Percentiles rank a stretch among this genome's conserved stretches.
Conservation (phyloP, 208 protist species). For the Tritrichomonas foetus region DNA sequence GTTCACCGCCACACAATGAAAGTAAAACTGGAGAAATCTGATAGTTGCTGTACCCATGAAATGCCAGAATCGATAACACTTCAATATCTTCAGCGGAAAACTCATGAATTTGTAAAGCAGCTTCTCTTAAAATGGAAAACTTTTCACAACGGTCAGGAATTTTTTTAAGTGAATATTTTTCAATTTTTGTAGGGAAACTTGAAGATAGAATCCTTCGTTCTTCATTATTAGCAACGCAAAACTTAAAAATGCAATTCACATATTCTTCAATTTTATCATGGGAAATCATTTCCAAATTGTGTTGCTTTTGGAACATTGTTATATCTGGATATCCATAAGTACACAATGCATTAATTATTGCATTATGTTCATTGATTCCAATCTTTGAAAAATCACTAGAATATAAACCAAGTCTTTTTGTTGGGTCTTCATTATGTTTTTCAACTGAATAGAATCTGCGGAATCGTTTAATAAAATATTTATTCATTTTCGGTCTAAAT, state of each 20-base stretch:
- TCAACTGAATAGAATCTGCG: too few species aligned
- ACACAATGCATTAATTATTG: background rate
- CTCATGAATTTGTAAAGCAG: background rate
- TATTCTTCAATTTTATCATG: background rate
- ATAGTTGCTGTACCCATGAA: background rate
- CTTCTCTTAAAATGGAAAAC: background rate
- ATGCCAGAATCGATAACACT: background rate
- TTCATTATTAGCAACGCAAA: background rate
- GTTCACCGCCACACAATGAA: background rate
- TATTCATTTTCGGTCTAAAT: background rate
- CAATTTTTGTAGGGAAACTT: background rate
- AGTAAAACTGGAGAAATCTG: background rate
- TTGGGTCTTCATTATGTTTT: too few species aligned
- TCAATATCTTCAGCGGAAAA: background rate
- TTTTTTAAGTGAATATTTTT: background rate
- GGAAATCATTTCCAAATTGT: too few species aligned
- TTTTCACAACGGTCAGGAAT: background rate
- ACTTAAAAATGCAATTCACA: background rate
- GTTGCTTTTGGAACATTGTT: background rate
- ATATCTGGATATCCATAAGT: background rate
- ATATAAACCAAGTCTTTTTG: too few species aligned
- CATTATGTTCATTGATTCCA: background rate
- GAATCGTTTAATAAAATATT: too few species aligned
- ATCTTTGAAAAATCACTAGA: too few species aligned
- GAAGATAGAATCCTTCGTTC: background rate